Base-by-base conservation (phyloP, 208 protist genomes). In the Phytomonas sp. region DNA sequence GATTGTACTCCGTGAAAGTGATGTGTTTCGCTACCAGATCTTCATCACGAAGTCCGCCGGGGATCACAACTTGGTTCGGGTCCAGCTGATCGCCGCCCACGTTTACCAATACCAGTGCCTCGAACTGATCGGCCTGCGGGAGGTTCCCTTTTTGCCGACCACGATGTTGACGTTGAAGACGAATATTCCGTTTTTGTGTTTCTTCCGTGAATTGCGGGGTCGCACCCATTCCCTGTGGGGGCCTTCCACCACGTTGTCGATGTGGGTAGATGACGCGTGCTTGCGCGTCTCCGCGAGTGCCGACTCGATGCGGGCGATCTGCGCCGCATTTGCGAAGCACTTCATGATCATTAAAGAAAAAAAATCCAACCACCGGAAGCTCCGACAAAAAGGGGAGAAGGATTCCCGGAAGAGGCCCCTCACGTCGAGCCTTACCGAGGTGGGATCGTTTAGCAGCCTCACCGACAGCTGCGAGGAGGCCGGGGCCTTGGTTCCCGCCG, bases 151-250 rank as follows among this genome's bases (percentile, higher is more conserved):
- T 8, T 66, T 85, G 63, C 62, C 66, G 15, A 46, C 69, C 0
- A 31, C 68, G 28, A 80, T 85, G 31, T 70, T 76, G 28, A 74
- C 66, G 63, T 73, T 83, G 56, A 87, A 86, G 76, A 89, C 86
- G 33, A 87, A 92, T 73, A 88, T 92, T 59, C 86, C 86, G 2
- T 86, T 89, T 64, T 66, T 92, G 60, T 92, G 86, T 71, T 88
- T 89, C 56, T 64, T 92, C 75, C 86, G 86, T 0, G 86, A 92
- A 67, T 71, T 92, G 72, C 78, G 86, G 4, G 80, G 81, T 15
- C 75, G 81, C 59, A 76, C 53, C 56, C 74, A 28, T 62, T 53
- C 0, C 13, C 29, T 82, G 37, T 46, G 83, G 33, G 63, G 69
- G 36, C 66, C 61, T 15, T 74, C 78, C 59, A 73, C 51, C 26